Evolutionary conservation across 2,329 filamentous ascomycete species (phyloP), one percentile per base, ranked within the genome.

Genomic region (Fusarium sp.): DNA sequence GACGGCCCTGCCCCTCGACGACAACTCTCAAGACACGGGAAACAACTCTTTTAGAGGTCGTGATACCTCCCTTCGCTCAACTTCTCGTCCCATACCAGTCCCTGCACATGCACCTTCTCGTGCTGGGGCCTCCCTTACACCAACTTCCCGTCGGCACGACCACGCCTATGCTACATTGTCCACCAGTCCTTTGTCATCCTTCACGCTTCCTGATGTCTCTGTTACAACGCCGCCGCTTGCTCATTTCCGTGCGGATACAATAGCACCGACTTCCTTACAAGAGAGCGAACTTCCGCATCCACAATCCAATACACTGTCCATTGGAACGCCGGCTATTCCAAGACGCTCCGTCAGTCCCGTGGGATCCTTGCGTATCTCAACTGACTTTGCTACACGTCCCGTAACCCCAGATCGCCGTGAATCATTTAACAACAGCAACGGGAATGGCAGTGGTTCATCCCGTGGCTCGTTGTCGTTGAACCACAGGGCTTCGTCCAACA

Each of bases 361-460:
- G 11, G 75, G 78, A 26, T 75, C 80, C 26, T 78, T 86, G 22
- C 78, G 81, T 50, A 81, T 86, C 58, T 81, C 81, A 13, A 85
- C 84, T 55, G 81, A 84, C 63, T 70, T 82, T 41, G 33, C 74
- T 16, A 64, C 59, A 30, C 72, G 67, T 68, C 65, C 78, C 74
- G 67, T 65, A 61, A 47, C 71, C 62, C 61, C 78, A 67, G 35
- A 55, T 30, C 75, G 73, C 50, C 74, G 76, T 38, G 77, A 81
- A 82, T 80, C 82, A 65, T 78, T 84, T 72, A 81, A 81, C 74
- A 80, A 81, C 76, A 79, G 80, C 61, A 80, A 80, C 75, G 80
- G 80, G 61, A 79, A 81, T 71, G 70, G 77, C 20, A 72, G 71
- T 61, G 75, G 80, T 45, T 81, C 82, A 20, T 74, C 80, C 24